Conservation (phyloP, 768 basidiomycete genomes). For the Lentinula lateritia region DNA sequence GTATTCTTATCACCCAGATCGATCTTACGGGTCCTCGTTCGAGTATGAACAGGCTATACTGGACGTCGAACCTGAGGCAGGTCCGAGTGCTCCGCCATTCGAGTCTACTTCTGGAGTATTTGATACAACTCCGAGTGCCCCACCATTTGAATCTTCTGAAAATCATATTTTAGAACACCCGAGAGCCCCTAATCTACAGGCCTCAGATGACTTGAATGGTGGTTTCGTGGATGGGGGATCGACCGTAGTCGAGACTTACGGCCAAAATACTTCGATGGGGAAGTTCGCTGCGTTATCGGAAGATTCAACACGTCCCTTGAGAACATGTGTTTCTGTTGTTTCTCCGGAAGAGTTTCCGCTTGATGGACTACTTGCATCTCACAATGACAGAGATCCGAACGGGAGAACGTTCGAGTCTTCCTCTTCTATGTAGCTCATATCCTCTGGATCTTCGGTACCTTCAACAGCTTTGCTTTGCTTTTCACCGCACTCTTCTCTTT, state of each 20-base stretch:
- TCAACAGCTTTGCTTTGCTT: background rate
- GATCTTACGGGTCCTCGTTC: background rate
- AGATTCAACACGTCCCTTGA: background rate
- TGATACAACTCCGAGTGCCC: constrained; percentile 20
- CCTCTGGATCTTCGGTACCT: background rate
- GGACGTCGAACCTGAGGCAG: constrained; percentile 27
- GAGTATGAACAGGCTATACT: constrained; percentile 22
- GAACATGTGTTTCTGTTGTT: background rate
- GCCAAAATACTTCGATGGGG: background rate
- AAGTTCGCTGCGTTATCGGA: background rate
- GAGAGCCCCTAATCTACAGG: constrained; percentile 43
- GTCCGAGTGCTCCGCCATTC: constrained; percentile 41
- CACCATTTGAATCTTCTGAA: constrained; percentile 18
- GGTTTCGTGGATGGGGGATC: background rate
- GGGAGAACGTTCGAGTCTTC: background rate
- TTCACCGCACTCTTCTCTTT: background rate
- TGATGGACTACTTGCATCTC: background rate
- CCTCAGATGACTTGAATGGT: constrained; percentile 10
- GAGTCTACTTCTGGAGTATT: constrained; percentile 16
- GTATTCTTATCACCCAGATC: constrained; percentile 26
- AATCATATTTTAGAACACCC: constrained; percentile 12
- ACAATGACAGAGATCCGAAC: background rate
- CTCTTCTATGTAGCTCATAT: background rate
- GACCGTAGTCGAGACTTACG: background rate
- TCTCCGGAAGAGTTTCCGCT: background rate